These are phyloP conservation scores for Saccharomyces pastorianus DNA, from an alignment of 1,139 yeast genomes.

Conservation along the genomic window DNA sequence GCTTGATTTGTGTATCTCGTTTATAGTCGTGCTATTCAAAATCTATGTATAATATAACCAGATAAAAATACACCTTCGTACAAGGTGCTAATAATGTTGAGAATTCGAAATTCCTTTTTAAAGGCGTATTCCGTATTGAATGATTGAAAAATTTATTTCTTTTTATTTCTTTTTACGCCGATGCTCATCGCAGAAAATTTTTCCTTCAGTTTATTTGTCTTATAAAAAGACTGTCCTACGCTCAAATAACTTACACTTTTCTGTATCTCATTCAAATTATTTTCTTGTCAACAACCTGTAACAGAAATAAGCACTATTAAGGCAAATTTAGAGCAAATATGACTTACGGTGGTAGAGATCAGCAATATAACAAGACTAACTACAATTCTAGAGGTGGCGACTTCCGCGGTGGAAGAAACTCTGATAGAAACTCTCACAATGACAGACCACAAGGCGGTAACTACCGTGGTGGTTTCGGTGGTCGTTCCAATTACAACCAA, in stretches of 20 bases:
- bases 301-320: not conserved
- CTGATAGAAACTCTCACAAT: constrained; percentile 36
- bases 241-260: not conserved
- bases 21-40: not conserved
- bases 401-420: constrained; percentile 35
- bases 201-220: not conserved
- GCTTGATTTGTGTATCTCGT: not conserved
- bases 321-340: constrained; percentile 5
- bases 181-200: constrained; percentile 1
- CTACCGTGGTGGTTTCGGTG: constrained; percentile 32
- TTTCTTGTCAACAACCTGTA: not conserved
- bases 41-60: not conserved
- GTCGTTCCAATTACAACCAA: constrained; percentile 37
- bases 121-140: not conserved
- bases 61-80: not conserved
- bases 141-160: not conserved
- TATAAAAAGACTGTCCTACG: not conserved
- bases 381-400: constrained; percentile 34
- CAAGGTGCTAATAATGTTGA: not conserved
- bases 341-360: constrained; percentile 30
- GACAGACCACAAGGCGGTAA: constrained; percentile 12
- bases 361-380: constrained; percentile 30
- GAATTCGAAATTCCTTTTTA: not conserved
- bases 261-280: not conserved
- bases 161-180: not conserved